phyloP scores from a whole-genome alignment of 2,329 filamentous ascomycete genomes.

The Purpureocillium takamizusanense region DNA sequence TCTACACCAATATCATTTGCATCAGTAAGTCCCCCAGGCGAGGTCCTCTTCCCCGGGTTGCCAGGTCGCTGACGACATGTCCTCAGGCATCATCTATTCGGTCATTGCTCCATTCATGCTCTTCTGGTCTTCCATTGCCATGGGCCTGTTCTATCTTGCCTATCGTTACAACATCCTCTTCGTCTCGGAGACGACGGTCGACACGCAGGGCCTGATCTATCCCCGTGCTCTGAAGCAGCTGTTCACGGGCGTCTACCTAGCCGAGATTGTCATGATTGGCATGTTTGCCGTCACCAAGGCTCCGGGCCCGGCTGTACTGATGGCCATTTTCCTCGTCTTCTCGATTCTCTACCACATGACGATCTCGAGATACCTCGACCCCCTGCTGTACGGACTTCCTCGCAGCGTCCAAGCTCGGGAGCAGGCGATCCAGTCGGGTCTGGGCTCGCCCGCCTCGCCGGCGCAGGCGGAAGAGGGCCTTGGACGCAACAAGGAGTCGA shows the following conservation, averaged over 20 bases:
- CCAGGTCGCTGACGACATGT: slow-evolving; percentile 9
- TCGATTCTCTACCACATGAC: slow-evolving; percentile 68
- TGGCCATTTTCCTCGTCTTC: slow-evolving; percentile 68
- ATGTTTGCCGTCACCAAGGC: slow-evolving; percentile 64
- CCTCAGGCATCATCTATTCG: slow-evolving; percentile 60
- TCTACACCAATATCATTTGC: slow-evolving; percentile 65
- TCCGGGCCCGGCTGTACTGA: slow-evolving; percentile 63
- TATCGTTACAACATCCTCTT: slow-evolving; percentile 85
- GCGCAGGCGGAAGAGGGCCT: slow-evolving; percentile 16
- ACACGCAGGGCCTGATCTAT: slow-evolving; percentile 84
- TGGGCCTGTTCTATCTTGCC: slow-evolving; percentile 72
- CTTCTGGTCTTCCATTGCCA: slow-evolving; percentile 68
- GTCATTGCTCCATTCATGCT: slow-evolving; percentile 78
- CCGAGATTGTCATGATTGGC: slow-evolving; percentile 71
- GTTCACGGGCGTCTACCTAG: slow-evolving; percentile 71
- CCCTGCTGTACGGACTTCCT: slow-evolving; percentile 64
- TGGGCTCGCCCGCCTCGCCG: slow-evolving; percentile 14
- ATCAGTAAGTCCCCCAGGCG: slow-evolving; percentile 39
- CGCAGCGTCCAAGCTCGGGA: slow-evolving; percentile 44
- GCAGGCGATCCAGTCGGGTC: slow-evolving; percentile 23
- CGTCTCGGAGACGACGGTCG: slow-evolving; percentile 67
- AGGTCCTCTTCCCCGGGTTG: no score
- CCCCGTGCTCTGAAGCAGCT: slow-evolving; percentile 83
- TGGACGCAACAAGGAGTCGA: slow-evolving; percentile 2
- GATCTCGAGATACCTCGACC: slow-evolving; percentile 59